Base-by-base conservation (phyloP, 225 moss, liverwort and hornwort species). In the Sphagnum tenellum region DNA sequence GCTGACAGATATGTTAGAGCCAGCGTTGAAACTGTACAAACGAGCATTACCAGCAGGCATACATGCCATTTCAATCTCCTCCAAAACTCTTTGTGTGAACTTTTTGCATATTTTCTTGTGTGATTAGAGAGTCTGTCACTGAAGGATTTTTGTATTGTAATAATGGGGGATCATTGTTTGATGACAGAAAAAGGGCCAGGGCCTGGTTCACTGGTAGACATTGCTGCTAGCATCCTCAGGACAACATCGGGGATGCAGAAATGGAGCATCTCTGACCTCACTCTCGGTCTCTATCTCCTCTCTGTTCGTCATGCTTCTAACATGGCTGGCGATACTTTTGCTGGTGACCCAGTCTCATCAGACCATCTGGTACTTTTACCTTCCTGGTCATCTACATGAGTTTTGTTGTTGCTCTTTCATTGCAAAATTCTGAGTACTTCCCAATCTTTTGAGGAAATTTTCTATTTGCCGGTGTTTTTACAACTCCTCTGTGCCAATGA, bases 211-310 rank as follows among this genome's bases (percentile, higher is more conserved):
- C 64, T 92, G 66, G 78, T 81, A 68, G 89, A 92, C 66, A 82
- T 96, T 65, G 92, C 88, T 65, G 64, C 86, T 8, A 85, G 81
- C 73, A 86, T 96, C 50, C 47, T 88, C 69, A 89, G 78, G 73
- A 92, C 88, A 76, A 84, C 88, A 49, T 88, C 89, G 56, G 89
- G 92, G 14, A 89, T 96, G 95, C 82, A 89, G 63, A 82, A 88
- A 70, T 96, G 95, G 95, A 78, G 81, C 69, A 84, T 92, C 70
- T 80, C 79, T 47, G 95, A 96, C 67, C 88, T 96, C 64, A 96
- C 92, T 2, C 86, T 96, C 55, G 95, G 95, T 64, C 89, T 96
- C 49, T 96, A 92, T 83, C 77, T 89, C 61, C 88, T 96, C 63
- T 92, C 92, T 46, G 68, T 92, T 63, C 88, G 92, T 50, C 95